Conservation (phyloP, 352 stramenopile genomes). For the Phytopythium chamaehyphon region DNA sequence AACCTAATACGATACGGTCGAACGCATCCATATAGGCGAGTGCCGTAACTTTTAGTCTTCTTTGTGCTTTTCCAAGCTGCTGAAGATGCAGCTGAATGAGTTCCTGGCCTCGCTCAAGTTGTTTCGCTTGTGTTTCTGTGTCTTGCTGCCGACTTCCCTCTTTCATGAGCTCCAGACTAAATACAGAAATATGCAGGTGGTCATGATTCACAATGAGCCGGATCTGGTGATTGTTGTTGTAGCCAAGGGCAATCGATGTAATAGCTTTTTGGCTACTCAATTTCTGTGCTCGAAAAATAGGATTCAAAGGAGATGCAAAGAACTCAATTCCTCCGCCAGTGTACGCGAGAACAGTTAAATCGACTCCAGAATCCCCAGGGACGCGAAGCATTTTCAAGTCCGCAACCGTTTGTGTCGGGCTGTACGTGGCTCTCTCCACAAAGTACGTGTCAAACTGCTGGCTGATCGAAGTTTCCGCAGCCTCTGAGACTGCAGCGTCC, state of each 20-base stretch:
- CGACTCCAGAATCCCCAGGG: slow-evolving; percentile 9
- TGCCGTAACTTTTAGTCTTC: background rate
- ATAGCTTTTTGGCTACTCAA: slow-evolving; percentile 1
- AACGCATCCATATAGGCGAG: slow-evolving; percentile 11
- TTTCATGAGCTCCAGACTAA: too few species aligned
- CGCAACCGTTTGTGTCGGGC: slow-evolving; percentile 11
- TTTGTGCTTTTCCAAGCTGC: too few species aligned
- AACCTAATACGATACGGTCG: slow-evolving; percentile 19
- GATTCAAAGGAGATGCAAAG: slow-evolving; percentile 14
- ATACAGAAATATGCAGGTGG: too few species aligned
- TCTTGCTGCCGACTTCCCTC: too few species aligned
- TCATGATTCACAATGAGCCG: too few species aligned
- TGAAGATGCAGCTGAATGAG: too few species aligned
- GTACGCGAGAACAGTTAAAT: slow-evolving; percentile 36
- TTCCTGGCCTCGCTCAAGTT: too few species aligned
- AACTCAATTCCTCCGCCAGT: slow-evolving; percentile 24
- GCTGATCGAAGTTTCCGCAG: background rate
- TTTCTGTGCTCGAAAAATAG: slow-evolving; percentile 19
- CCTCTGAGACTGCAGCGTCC: slow-evolving; percentile 10
- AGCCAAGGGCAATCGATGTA: slow-evolving; percentile 11
- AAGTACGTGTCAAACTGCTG: slow-evolving; percentile 39
- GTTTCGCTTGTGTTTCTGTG: too few species aligned
- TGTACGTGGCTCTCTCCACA: slow-evolving; percentile 20
- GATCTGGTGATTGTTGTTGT: slow-evolving; percentile 8
- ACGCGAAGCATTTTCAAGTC: slow-evolving; percentile 48